Evolutionary conservation across 495 filamentous ascomycete genomes (phyloP).

Genomic region (Haplographium delicatum): DNA sequence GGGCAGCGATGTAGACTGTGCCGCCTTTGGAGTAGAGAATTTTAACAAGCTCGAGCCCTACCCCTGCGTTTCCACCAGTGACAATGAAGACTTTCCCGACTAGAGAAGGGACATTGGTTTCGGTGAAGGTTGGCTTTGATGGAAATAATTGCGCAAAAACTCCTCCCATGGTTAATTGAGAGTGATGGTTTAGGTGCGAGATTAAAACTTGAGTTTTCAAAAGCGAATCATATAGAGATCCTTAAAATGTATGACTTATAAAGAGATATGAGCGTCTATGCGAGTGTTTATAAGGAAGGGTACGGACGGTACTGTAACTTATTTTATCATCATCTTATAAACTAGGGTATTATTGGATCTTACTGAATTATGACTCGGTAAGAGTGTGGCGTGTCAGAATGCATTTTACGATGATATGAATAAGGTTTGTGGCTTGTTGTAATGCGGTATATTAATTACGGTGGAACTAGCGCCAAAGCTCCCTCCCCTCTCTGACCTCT

Average conservation of each 20-base stretch:
- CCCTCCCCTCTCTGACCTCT: conserved; percentile 25
- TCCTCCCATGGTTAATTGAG: conserved; percentile 5
- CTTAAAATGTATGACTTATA: no score
- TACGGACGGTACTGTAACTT: no score
- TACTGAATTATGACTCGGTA: no score
- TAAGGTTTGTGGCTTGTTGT: no score
- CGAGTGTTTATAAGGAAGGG: not conserved
- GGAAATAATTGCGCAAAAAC: conserved; percentile 26
- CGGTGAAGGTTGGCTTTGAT: conserved; percentile 15
- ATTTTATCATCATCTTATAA: no score
- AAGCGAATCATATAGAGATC: no score
- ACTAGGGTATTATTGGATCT: no score
- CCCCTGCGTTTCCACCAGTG: conserved; percentile 19
- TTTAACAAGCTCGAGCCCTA: conserved; percentile 33
- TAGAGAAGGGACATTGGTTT: conserved; percentile 11
- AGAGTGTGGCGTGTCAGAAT: not conserved
- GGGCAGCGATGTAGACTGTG: conserved; percentile 49
- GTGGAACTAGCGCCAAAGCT: not conserved
- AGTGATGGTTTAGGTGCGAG: not conserved
- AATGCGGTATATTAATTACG: not conserved
- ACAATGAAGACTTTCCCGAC: conserved; percentile 20
- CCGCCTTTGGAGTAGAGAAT: conserved; percentile 42
- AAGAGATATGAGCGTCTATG: not conserved
- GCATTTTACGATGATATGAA: not conserved
- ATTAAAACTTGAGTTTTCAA: no score